Evolutionary conservation across 768 basidiomycete genomes (phyloP).

Genomic region (Arthromyces matolae): DNA sequence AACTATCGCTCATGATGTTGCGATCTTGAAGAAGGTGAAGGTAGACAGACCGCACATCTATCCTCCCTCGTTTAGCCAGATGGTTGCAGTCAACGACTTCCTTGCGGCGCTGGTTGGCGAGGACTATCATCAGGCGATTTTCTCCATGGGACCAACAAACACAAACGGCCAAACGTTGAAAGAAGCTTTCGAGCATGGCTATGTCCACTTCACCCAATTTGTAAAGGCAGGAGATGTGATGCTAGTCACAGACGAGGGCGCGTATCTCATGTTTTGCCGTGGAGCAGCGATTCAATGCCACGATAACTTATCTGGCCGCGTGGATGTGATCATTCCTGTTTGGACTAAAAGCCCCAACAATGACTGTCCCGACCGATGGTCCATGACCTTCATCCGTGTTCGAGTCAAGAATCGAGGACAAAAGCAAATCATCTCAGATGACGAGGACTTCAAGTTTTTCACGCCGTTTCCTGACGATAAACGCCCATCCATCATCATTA

Average conservation of each 20-base stretch:
- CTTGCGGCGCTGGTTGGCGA: background rate
- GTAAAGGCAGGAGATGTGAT: background rate
- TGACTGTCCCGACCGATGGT: background rate
- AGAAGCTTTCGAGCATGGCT: conserved; percentile 2
- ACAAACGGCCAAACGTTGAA: background rate
- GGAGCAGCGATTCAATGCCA: background rate
- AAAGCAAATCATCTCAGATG: no score
- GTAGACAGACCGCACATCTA: background rate
- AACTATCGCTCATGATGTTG: background rate
- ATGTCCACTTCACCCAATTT: conserved; percentile 4
- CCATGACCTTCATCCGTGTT: background rate
- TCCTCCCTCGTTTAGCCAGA: background rate
- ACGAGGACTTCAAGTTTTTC: no score
- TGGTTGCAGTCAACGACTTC: background rate
- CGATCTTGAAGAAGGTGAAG: background rate
- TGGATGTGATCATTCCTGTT: background rate
- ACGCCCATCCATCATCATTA: no score
- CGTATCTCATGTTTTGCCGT: background rate
- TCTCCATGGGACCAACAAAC: background rate
- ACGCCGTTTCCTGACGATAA: no score
- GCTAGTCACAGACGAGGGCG: background rate
- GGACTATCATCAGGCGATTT: background rate
- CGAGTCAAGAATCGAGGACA: background rate
- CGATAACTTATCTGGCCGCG: background rate
- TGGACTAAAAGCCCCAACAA: background rate